These are phyloP conservation scores for Irineochytrium annulatum DNA, from an alignment of 192 early-diverging fungal species.

Conservation along the genomic window DNA sequence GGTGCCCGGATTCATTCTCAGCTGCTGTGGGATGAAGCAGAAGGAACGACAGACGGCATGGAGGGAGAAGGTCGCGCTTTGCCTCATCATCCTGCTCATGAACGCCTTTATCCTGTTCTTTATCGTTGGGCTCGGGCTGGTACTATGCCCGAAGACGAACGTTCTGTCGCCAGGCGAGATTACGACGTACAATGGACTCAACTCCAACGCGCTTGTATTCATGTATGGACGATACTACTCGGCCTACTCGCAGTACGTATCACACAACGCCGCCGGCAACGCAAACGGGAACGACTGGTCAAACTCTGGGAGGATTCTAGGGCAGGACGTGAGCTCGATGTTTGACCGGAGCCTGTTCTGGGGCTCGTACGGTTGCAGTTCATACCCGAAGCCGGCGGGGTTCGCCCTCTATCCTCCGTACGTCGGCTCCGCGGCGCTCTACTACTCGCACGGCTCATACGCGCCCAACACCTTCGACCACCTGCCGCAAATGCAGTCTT, in stretches of 20 bases:
- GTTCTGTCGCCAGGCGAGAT: slow-evolving; percentile 49
- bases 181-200: slow-evolving; percentile 13
- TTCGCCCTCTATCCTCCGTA: not conserved
- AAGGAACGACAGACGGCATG: slow-evolving; percentile 89
- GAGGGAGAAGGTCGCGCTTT: slow-evolving; percentile 96
- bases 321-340: slow-evolving; percentile 40
- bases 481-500: slow-evolving; percentile 19
- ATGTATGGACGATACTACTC: slow-evolving; percentile 52
- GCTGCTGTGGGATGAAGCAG: slow-evolving; percentile 72
- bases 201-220: slow-evolving; percentile 26
- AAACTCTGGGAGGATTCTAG: slow-evolving; percentile 22
- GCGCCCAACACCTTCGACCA: slow-evolving; percentile 14
- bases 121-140: slow-evolving; percentile 54
- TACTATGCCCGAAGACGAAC: slow-evolving; percentile 78
- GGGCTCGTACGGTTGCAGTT: slow-evolving; percentile 26
- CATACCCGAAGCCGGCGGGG: slow-evolving; percentile 28
- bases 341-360: slow-evolving; percentile 32
- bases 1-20: slow-evolving; percentile 65
- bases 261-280: slow-evolving; percentile 2
- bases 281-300: not conserved
- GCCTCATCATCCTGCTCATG: slow-evolving; percentile 80
- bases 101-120: slow-evolving; percentile 81
- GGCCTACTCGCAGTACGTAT: slow-evolving; percentile 5
- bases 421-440: not conserved
- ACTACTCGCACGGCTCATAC: slow-evolving; percentile 16